Conservation (phyloP, 805 yeast species). For the Jamesozyma piceae region DNA sequence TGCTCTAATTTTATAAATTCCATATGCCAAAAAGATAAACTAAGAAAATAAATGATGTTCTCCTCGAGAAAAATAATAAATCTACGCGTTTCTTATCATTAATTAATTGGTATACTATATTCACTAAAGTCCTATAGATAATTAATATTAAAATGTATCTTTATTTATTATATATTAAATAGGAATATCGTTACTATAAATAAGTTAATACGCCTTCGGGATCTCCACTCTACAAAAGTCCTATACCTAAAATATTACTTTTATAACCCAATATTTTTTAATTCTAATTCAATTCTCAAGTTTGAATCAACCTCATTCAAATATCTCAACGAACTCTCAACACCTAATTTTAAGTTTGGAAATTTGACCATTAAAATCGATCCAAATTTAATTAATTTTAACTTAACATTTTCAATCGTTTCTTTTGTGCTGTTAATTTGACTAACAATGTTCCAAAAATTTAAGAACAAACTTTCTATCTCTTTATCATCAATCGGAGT, state of each 20-base stretch:
- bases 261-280: conserved; percentile 17
- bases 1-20: no score
- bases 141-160: no score
- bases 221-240: no score
- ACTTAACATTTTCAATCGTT: conserved; percentile 50
- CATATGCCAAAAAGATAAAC: no score
- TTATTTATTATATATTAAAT: no score
- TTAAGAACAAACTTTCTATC: conserved; percentile 7
- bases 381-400: conserved; percentile 39
- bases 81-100: no score
- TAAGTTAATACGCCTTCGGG: no score
- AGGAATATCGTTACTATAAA: no score
- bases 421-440: conserved; percentile 30
- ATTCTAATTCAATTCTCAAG: conserved; percentile 37
- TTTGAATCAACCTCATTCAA: conserved; percentile 34
- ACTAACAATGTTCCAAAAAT: conserved; percentile 10
- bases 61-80: no score
- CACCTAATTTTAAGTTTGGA: conserved; percentile 8
- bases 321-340: conserved; percentile 20
- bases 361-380: conserved; percentile 14
- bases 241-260: not conserved
- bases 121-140: not conserved
- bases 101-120: not conserved
- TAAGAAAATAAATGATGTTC: no score
- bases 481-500: not conserved